These are phyloP conservation scores for Taiozyma sp. DNA, from an alignment of 1,139 yeast genomes.

Conservation along the genomic window DNA sequence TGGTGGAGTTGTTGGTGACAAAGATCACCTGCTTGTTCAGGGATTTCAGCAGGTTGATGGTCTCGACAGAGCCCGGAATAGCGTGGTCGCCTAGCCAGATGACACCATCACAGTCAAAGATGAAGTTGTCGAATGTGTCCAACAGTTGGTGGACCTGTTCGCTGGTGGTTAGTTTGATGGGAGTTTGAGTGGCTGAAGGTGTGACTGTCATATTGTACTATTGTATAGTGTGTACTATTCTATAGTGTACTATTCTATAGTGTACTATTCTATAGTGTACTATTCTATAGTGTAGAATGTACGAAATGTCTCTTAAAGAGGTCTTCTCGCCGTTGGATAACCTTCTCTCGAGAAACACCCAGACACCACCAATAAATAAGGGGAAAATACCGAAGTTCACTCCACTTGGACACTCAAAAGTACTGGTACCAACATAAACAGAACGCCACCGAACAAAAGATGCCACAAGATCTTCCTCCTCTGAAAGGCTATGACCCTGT, in stretches of 20 bases:
- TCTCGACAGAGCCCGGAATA: slow-evolving; percentile 69
- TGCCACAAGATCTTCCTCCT: slow-evolving; percentile 78
- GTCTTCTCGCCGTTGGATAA: too few species aligned
- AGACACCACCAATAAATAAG: too few species aligned
- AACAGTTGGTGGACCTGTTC: slow-evolving; percentile 51
- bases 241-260: too few species aligned
- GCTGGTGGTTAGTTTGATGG: slow-evolving; percentile 40
- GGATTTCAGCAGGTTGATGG: slow-evolving; percentile 50
- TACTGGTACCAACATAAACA: too few species aligned
- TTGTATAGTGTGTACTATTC: too few species aligned
- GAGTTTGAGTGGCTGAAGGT: slow-evolving; percentile 9
- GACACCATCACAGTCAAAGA: slow-evolving; percentile 91
- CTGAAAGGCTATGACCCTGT: slow-evolving; percentile 81
- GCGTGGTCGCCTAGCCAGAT: slow-evolving; percentile 79
- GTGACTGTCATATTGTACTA: too few species aligned
- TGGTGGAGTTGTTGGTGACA: slow-evolving; percentile 94
- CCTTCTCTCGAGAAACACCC: too few species aligned
- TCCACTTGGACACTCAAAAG: too few species aligned
- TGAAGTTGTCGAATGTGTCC: slow-evolving; percentile 66
- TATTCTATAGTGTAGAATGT: too few species aligned
- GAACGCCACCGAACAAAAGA: background rate
- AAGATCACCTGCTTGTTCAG: slow-evolving; percentile 67
- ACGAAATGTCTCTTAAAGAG: too few species aligned
- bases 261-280: too few species aligned
- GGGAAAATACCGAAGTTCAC: too few species aligned